phyloP scores from a whole-genome alignment of 2,329 filamentous ascomycete species.

The Tricladium varicosporioides region DNA sequence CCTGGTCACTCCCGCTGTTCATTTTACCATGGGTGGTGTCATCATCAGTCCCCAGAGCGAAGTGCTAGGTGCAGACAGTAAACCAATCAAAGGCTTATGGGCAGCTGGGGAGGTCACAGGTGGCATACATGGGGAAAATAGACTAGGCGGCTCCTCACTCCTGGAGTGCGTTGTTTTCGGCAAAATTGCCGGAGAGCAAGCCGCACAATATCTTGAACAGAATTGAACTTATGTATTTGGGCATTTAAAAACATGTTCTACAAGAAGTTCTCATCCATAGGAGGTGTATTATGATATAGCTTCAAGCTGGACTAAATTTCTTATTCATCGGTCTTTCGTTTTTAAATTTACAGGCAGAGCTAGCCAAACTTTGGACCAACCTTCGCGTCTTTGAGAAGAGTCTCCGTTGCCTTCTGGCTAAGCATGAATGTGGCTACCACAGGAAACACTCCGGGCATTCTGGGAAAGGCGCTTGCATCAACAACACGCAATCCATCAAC shows the following conservation, averaged over 20 bases:
- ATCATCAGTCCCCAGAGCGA: slow-evolving; percentile 53
- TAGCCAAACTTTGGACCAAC: neutral
- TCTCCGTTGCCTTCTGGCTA: slow-evolving; percentile 3
- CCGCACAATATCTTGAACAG: slow-evolving; percentile 28
- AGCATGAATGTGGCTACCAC: slow-evolving; percentile 9
- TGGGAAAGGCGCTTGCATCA: slow-evolving; percentile 3
- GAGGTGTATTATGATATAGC: too few species aligned
- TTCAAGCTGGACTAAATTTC: too few species aligned
- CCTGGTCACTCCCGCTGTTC: slow-evolving; percentile 59
- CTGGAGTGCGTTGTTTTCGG: slow-evolving; percentile 65
- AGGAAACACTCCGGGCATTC: slow-evolving; percentile 7
- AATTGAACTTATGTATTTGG: neutral
- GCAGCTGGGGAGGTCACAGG: slow-evolving; percentile 64
- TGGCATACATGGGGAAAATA: slow-evolving; percentile 61
- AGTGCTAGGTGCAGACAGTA: slow-evolving; percentile 43
- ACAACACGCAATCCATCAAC: slow-evolving; percentile 2
- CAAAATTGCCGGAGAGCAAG: slow-evolving; percentile 51
- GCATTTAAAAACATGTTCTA: neutral
- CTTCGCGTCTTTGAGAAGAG: slow-evolving; percentile 1
- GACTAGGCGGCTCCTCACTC: slow-evolving; percentile 59
- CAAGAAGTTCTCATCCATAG: too few species aligned
- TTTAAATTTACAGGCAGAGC: too few species aligned
- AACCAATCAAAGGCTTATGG: slow-evolving; percentile 55
- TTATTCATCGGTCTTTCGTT: too few species aligned
- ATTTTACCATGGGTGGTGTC: slow-evolving; percentile 67